Conservation (phyloP, 2,329 filamentous ascomycete genomes). For the Neoscytalidium dimidiatum region DNA sequence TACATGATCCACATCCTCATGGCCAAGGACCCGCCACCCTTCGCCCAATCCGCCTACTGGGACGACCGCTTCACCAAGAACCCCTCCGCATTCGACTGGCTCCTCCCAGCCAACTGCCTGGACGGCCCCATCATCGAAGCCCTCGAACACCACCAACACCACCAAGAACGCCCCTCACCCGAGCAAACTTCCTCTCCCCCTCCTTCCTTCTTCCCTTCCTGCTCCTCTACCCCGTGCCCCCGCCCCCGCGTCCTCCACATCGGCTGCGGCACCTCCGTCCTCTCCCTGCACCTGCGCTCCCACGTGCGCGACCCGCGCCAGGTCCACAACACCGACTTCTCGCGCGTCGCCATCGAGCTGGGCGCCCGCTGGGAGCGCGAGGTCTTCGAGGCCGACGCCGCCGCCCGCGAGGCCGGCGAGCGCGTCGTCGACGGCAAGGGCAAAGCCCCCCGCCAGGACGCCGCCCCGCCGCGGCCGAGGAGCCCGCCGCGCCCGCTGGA, state of each 20-base stretch:
- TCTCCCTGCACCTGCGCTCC: conserved; percentile 39
- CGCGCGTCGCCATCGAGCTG: conserved; percentile 35
- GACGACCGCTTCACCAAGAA: conserved; percentile 37
- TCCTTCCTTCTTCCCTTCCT: too few relatives aligned
- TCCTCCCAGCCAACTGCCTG: conserved; percentile 33
- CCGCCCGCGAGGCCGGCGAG: neutral
- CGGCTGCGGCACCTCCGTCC: conserved; percentile 41
- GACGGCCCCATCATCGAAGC: conserved; percentile 32
- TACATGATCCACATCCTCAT: conserved; percentile 21
- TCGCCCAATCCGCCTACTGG: conserved; percentile 40
- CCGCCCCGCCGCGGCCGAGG: neutral
- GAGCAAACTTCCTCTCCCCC: too few relatives aligned
- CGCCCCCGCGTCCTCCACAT: conserved; percentile 37
- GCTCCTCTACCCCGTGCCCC: neutral
- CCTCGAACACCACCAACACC: conserved; percentile 24
- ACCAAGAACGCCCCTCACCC: too few relatives aligned
- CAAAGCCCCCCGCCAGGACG: neutral
- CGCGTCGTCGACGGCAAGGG: neutral
- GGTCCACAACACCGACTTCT: conserved; percentile 43
- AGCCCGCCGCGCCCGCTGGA: neutral
- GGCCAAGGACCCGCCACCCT: conserved; percentile 31
- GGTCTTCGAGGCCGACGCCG: conserved; percentile 20
- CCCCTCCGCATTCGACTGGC: conserved; percentile 41
- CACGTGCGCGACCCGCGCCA: conserved; percentile 33
- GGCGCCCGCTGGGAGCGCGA: conserved; percentile 34